Evolutionary conservation across 495 filamentous ascomycete genomes (phyloP), one percentile per base, ranked within the genome.

Genomic region (Corynascus novoguineensis): DNA sequence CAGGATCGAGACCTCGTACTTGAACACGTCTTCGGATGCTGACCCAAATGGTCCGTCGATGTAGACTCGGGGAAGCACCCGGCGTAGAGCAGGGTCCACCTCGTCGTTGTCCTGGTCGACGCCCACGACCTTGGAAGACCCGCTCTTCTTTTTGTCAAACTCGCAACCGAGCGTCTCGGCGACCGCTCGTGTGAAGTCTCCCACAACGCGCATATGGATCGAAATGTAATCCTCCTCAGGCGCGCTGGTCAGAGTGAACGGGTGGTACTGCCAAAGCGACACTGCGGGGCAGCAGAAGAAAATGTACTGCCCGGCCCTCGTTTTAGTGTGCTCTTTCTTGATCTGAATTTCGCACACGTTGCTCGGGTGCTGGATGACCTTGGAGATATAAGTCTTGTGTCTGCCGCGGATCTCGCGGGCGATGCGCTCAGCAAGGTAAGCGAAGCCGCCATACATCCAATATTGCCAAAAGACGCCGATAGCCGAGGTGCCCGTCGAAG

Each of bases 331-430:
- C 63, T 87, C 85, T 64, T 90, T 91, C 78, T 90, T 90, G 70
- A 92, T 88, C 68, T 91, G 88, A 50, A 92, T 88, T 64, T 92
- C 88, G 63, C 86, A 82, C 19, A 92, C 88, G 61, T 88, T 87
- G 72, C 86, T 87, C 6, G 87, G 87, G 71, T 91, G 87, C 68
- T 89, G 86, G 60, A 91, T 84, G 65, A 91, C 87, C 68, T 89
- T 90, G 38, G 85, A 88, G 60, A 91, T 86, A 67, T 84, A 87
- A 7, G 87, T 88, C 75, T 84, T 85, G 73, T 88, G 84, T 38
- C 80, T 77, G 47, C 86, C 85, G 49, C 85, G 82, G 50, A 88
- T 70, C 69, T 89, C 87, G 55, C 87, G 77, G 32, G 83, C 81
- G 55, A 88, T 72, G 59, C 85, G 75, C 68, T 91, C 87, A 34